A percentile compares a stretch with the other conserved stretches of the same genome.
Conservation (phyloP, 2,329 filamentous ascomycete genomes). For the Aureobasidium zeae region DNA sequence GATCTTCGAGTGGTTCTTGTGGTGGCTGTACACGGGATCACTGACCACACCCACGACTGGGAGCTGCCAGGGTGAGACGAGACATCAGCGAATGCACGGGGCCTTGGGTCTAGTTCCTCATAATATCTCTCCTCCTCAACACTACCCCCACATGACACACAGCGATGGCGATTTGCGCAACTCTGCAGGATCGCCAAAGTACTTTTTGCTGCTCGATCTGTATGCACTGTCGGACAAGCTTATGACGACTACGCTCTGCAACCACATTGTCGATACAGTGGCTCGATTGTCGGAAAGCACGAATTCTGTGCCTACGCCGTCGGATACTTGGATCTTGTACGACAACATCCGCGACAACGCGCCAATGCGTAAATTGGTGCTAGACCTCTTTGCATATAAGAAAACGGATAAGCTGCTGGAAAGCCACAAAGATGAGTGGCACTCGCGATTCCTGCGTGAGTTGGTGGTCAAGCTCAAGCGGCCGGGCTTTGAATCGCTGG, state of each 20-base stretch:
- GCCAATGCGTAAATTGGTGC: conserved; percentile 34
- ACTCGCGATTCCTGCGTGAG: conserved; percentile 40
- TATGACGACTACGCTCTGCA: conserved; percentile 37
- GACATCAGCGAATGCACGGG: neutral
- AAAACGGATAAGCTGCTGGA: conserved; percentile 42
- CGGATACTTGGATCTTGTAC: conserved; percentile 41
- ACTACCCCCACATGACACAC: conserved; percentile 17
- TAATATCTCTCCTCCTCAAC: neutral
- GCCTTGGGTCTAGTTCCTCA: neutral
- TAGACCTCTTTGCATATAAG: conserved; percentile 45
- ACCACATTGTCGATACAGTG: conserved; percentile 36
- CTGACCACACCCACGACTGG: conserved; percentile 23
- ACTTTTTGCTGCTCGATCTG: conserved; percentile 41
- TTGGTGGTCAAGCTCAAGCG: conserved; percentile 39
- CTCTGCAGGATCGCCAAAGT: conserved; percentile 39
- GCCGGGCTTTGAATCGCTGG: conserved; percentile 34
- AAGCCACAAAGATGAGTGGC: conserved; percentile 40
- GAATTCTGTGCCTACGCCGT: conserved; percentile 42
- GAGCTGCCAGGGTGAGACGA: conserved; percentile 4
- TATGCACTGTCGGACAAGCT: conserved; percentile 40
- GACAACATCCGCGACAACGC: conserved; percentile 33
- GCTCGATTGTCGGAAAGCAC: conserved; percentile 38
- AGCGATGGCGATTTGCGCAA: conserved; percentile 34
- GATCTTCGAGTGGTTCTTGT: conserved; percentile 42
- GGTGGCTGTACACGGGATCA: conserved; percentile 41